These are phyloP conservation scores for Solanum etuberosum DNA, from an alignment of 257 asterid genomes.

Conservation along the genomic window DNA sequence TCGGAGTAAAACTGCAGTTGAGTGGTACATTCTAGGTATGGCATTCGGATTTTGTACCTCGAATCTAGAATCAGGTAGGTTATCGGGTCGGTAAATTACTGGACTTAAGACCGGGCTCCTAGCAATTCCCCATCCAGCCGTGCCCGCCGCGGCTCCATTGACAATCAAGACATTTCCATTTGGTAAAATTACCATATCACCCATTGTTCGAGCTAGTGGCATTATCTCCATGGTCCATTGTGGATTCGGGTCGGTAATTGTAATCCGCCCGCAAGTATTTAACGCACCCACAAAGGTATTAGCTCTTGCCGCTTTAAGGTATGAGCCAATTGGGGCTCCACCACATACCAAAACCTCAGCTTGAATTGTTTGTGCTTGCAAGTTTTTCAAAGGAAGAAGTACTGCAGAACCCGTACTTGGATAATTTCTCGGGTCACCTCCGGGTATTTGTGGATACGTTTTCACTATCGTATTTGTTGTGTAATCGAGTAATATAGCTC, in stretches of 20 bases:
- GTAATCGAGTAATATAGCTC: constrained; percentile 28
- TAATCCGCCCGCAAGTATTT: constrained; percentile 28
- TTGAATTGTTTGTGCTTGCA: neutral
- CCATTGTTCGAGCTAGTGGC: constrained; percentile 35
- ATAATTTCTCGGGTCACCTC: neutral
- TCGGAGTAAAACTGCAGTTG: constrained; percentile 16
- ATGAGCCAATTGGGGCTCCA: constrained; percentile 38
- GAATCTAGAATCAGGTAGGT: constrained; percentile 1
- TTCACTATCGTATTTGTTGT: neutral
- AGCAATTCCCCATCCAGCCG: constrained; percentile 24
- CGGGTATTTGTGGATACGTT: neutral
- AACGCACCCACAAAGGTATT: constrained; percentile 15
- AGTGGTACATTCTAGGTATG: constrained; percentile 34
- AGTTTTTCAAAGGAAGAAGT: constrained; percentile 22
- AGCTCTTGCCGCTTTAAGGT: neutral
- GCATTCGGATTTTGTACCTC: constrained; percentile 8
- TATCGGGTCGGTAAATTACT: constrained; percentile 18
- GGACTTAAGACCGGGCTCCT: constrained; percentile 24
- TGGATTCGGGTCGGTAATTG: constrained; percentile 24
- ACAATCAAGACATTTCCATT: constrained; percentile 27
- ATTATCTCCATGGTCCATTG: constrained; percentile 39
- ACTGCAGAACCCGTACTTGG: neutral
- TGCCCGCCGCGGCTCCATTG: constrained; percentile 27
- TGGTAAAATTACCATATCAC: constrained; percentile 45
- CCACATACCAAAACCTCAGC: constrained; percentile 38